These are phyloP conservation scores for Coemansia sp. DNA, from an alignment of 192 early-diverging fungal species.

Conservation along the genomic window DNA sequence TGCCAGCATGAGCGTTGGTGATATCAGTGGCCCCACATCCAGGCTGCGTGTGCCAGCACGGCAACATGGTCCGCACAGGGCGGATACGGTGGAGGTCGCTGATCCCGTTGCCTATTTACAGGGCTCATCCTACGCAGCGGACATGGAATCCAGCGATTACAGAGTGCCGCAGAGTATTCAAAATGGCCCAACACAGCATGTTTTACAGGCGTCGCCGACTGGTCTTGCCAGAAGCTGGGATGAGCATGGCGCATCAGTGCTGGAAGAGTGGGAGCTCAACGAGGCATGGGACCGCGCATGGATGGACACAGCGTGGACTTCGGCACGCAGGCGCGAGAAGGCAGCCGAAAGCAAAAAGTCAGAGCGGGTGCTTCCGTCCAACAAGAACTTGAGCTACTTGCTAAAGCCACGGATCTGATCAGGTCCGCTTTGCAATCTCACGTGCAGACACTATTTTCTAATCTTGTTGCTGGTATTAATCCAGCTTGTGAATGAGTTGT, in stretches of 20 bases:
- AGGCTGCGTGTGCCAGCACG: not conserved
- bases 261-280: slow-evolving; percentile 55
- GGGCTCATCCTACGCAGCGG: slow-evolving; percentile 33
- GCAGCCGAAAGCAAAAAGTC: slow-evolving; percentile 11
- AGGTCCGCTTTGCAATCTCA: not conserved
- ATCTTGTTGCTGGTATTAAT: not conserved
- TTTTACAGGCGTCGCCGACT: slow-evolving; percentile 16
- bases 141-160: slow-evolving; percentile 39
- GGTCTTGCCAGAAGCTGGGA: slow-evolving; percentile 31
- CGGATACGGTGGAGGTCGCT: not conserved
- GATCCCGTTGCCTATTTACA: slow-evolving; percentile 48
- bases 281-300: slow-evolving; percentile 55
- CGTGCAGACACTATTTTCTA: not conserved
- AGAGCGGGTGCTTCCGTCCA: slow-evolving; percentile 34
- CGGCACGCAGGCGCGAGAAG: slow-evolving; percentile 25
- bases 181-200: not conserved
- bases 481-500: slow-evolving; percentile 3
- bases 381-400: slow-evolving; percentile 48
- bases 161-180: slow-evolving; percentile 16
- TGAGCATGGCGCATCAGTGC: slow-evolving; percentile 43
- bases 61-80: slow-evolving; percentile 5
- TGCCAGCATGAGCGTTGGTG: slow-evolving; percentile 33
- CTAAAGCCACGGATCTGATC: slow-evolving; percentile 48
- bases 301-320: slow-evolving; percentile 52
- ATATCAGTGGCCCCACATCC: not conserved